Evolutionary conservation across 139 green algal genomes (phyloP), one percentile per base, ranked within the genome.

Genomic region (Coelastrella sp.): DNA sequence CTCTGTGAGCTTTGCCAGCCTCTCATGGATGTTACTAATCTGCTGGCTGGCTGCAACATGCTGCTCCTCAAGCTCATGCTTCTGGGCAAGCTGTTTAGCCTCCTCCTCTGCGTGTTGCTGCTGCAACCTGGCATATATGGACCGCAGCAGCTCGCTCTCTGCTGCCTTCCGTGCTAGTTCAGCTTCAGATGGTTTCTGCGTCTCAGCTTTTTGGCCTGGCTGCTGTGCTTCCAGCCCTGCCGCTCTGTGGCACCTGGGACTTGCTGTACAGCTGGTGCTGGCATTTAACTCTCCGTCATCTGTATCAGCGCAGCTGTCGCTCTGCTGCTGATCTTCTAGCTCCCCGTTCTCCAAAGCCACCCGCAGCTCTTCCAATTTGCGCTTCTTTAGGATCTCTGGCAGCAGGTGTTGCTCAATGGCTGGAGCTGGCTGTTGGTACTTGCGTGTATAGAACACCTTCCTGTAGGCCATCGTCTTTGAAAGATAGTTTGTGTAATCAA

Each of bases 1-100:
- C 62, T 63, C 38, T 38, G 38, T 68, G 2, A 84, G 78, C 60
- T 84, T 35, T 5, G 75, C 78, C n/a, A 84, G 78, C 30, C 60
- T 60, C 38, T 60, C 17, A 40, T 84, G 60, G 3, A 84, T 25
- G 21, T 76, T 60, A 30, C 35, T 48, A 25, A 71, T 23, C 60
- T 63, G 60, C 62, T 57, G 30, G 2, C 51, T 38, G 5, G 41
- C 27, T 34, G 53, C 60, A n/a, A 41, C 41, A 35, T 74, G 59
- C 40, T 84, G 60, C 40, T 50, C 40, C 40, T 63, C 62, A n/a
- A 84, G 40, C 60, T 62, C 19, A 34, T 53, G 35, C 19, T 43
- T 76, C 7, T 25, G 11, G 2, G 60, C 78, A 32, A 64, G 60
- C 41, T 43, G 30, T 2, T 27, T 11, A 43, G 50, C 40, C 30